These are phyloP conservation scores for Cordyceps tenuipes DNA, from an alignment of 2,329 filamentous ascomycete species.

Conservation along the genomic window DNA sequence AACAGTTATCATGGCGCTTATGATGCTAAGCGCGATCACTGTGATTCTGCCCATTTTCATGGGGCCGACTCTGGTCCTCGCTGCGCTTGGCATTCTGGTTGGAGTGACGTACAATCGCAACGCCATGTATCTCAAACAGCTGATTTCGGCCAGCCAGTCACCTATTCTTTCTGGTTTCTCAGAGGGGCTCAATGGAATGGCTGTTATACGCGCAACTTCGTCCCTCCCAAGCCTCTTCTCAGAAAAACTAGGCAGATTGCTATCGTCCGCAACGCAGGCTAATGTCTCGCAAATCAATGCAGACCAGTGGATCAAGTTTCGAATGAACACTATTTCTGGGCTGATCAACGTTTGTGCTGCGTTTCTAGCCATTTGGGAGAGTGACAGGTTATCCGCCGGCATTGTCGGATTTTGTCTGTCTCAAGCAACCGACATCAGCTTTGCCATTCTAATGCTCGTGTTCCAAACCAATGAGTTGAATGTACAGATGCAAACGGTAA, in stretches of 20 bases:
- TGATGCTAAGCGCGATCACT: conserved; percentile 38
- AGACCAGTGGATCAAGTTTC: conserved; percentile 49
- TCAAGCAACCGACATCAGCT: conserved; percentile 45
- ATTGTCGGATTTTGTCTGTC: conserved; percentile 48
- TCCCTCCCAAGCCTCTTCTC: conserved; percentile 40
- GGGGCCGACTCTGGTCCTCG: conserved; percentile 33
- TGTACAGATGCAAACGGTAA: conserved; percentile 42
- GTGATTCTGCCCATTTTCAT: conserved; percentile 35
- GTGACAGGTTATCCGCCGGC: conserved; percentile 38
- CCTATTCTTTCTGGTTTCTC: conserved; percentile 50
- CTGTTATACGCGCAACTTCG: conserved; percentile 42
- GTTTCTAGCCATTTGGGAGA: conserved; percentile 41
- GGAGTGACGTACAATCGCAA: conserved; percentile 43
- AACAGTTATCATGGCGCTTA: conserved; percentile 32
- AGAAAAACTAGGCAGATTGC: conserved; percentile 37
- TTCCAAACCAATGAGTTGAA: conserved; percentile 46
- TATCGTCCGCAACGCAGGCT: conserved; percentile 37
- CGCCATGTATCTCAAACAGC: conserved; percentile 36
- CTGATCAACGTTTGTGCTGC: conserved; percentile 43
- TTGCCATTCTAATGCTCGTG: conserved; percentile 42
- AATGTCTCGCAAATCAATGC: conserved; percentile 35
- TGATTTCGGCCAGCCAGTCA: conserved; percentile 39
- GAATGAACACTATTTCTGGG: conserved; percentile 46
- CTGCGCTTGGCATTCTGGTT: conserved; percentile 37
- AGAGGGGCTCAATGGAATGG: conserved; percentile 41